Evolutionary conservation across 208 protist genomes (phyloP).

Genomic region (Wallacemonas collosoma): DNA sequence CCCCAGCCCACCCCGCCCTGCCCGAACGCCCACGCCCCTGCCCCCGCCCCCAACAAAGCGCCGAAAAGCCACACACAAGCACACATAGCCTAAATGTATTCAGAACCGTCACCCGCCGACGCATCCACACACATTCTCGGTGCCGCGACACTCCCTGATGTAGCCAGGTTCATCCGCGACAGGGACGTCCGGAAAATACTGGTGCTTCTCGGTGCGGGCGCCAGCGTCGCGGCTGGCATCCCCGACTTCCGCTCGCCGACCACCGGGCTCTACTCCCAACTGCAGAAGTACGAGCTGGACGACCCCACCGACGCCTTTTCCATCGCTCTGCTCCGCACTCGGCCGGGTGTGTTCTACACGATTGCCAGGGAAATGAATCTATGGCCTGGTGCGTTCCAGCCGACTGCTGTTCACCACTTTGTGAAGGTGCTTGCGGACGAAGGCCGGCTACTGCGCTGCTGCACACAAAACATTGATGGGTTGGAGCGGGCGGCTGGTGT

Average conservation of each 20-base stretch:
- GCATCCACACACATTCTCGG: constrained; percentile 45
- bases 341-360: constrained; percentile 91
- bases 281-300: constrained; percentile 90
- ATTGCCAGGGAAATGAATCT: constrained; percentile 88
- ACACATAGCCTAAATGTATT: background rate
- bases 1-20: background rate
- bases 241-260: constrained; percentile 94
- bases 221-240: constrained; percentile 93
- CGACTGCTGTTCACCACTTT: constrained; percentile 94
- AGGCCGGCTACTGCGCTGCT: constrained; percentile 90
- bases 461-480: constrained; percentile 98
- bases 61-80: background rate
- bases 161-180: constrained; percentile 70
- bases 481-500: constrained; percentile 90
- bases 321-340: constrained; percentile 82
- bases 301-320: constrained; percentile 91
- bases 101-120: background rate
- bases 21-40: background rate
- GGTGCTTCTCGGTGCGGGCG: constrained; percentile 90
- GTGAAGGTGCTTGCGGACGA: constrained; percentile 92
- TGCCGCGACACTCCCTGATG: constrained; percentile 42
- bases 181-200: constrained; percentile 84
- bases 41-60: background rate
- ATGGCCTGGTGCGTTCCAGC: constrained; percentile 79
- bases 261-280: constrained; percentile 92